Percentiles rank a stretch among this genome's conserved stretches.
These are phyloP conservation scores for Verticillium zaregamsianum DNA, from an alignment of 2,329 filamentous ascomycete species.

Conservation along the genomic window DNA sequence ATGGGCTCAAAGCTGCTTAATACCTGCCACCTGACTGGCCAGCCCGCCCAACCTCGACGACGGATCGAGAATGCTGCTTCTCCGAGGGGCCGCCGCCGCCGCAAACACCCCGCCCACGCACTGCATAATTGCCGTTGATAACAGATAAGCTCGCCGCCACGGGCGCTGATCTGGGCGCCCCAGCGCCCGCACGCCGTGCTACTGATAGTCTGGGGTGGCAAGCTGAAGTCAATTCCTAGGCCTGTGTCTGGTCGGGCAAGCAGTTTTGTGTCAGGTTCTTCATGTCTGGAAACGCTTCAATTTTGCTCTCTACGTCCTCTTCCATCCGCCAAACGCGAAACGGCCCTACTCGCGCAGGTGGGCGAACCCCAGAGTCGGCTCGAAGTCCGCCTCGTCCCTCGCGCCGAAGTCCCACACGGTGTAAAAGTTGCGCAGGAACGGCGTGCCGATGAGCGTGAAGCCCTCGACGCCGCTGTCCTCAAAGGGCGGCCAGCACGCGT, in stretches of 20 bases:
- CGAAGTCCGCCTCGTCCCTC: background rate
- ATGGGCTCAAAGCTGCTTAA: background rate
- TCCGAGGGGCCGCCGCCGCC: conserved; percentile 10
- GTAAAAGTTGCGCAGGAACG: conserved; percentile 26
- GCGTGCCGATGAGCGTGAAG: conserved; percentile 23
- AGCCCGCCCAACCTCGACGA: background rate
- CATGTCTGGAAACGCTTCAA: background rate
- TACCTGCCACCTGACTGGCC: background rate
- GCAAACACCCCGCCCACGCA: background rate
- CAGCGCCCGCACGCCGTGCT: background rate
- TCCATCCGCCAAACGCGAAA: no score
- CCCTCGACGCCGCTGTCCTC: conserved; percentile 14
- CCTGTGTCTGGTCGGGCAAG: no score
- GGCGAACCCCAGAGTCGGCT: background rate
- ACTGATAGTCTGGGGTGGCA: background rate
- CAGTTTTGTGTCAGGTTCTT: no score
- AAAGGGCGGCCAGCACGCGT: conserved; percentile 31
- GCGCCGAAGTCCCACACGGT: conserved; percentile 27
- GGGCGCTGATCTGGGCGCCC: background rate
- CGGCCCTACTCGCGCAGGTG: background rate
- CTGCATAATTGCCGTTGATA: conserved; percentile 1
- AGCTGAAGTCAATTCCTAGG: background rate
- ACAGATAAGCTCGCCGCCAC: conserved; percentile 1
- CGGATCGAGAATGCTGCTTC: conserved; percentile 7
- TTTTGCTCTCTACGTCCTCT: background rate